Evolutionary conservation across 371 early-diverging fungal genomes (phyloP).

Genomic region (Mucor saturninus): DNA sequence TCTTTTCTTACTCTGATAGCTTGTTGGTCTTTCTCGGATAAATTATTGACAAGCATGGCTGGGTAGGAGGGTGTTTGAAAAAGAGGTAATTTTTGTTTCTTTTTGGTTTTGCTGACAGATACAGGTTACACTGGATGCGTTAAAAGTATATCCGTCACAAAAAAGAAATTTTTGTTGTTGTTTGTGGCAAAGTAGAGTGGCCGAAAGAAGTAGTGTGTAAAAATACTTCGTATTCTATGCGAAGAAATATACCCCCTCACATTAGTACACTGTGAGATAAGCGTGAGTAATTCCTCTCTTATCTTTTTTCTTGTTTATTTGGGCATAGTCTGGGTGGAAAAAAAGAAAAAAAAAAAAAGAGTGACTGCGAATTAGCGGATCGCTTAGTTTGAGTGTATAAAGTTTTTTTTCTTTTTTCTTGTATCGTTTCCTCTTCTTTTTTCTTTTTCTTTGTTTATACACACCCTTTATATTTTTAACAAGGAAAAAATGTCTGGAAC

Average conservation of each 20-base stretch:
- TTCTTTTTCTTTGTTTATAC: not conserved
- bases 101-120: not conserved
- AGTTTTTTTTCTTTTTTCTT: not conserved
- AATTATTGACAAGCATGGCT: slow-evolving; percentile 22
- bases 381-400: not conserved
- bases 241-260: no score
- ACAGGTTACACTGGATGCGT: not conserved
- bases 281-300: no score
- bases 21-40: slow-evolving; percentile 17
- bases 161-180: no score
- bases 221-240: no score
- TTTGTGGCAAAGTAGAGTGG: no score
- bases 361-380: no score
- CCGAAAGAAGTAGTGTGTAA: no score
- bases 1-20: slow-evolving; percentile 16
- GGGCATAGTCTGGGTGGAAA: no score
- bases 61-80: not conserved
- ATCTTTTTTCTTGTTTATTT: no score
- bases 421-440: not conserved
- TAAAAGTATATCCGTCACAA: not conserved
- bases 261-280: no score
- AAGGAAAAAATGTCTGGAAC: slow-evolving; percentile 15
- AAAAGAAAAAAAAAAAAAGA: no score
- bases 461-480: not conserved
- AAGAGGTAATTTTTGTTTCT: not conserved